Evolutionary conservation across 225 moss, liverwort and hornwort genomes (phyloP), one percentile per base, ranked within the genome.

Genomic region (Ulota crispa): DNA sequence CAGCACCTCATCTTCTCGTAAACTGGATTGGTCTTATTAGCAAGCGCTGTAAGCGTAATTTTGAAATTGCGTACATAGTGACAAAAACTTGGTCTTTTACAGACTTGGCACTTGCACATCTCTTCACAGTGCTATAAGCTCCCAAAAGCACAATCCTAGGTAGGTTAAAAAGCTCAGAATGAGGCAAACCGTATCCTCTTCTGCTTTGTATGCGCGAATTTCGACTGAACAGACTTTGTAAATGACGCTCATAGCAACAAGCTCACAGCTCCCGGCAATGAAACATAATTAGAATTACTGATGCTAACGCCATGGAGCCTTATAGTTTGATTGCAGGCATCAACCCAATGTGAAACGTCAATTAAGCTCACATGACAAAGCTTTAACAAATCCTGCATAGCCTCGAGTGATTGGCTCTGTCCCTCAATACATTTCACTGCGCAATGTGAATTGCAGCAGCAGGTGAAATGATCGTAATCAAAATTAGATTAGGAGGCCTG

Each of bases 401-500:
- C 14, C 57, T 36, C 79, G 39, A 60, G 52, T 18, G 68, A 18
- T 32, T 65, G 55, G 34, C 36, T 81, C 61, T 62, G 68, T 69
- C 64, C 24, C 59, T 31, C 76, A 45, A 21, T 8, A 52, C 42
- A 75, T 7, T 68, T 13, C 52, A 65, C 18, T 39, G 60, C 50
- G 76, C 62, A 85, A 83, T 85, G 82, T 77, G 80, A 0, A 57
- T 52, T 78, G 31, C 45, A 10, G 6, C 6, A 39, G 36, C 59
- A 84, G 75, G 71, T 82, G 34, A 2, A 85, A 36, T 65, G 59
- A 42, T 66, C 30, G 47, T 50, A 31, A 56, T 68, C 39, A 39
- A 45, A 45, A n/a, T 42, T 36, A 37, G 81, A 73, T 32, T 60
- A 19, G 52, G 76, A 41, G 9, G 8, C 20, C 20, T 52, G 70